Percentiles rank a stretch among this genome's conserved stretches.
Evolutionary conservation across 164 flowering plant species (phyloP).

Genomic region (Aristolochia contorta): DNA sequence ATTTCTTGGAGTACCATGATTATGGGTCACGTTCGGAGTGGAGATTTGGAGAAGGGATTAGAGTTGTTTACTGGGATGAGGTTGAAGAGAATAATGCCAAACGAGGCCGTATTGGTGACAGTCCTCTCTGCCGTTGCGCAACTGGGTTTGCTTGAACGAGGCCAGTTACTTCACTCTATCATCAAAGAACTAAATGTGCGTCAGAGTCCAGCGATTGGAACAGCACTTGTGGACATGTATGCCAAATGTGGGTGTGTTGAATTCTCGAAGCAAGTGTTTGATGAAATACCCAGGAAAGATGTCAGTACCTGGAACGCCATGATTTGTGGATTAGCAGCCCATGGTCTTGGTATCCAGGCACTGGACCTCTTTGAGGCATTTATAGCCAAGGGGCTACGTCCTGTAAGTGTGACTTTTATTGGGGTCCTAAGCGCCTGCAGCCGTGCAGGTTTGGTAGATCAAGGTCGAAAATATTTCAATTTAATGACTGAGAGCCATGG

Average conservation of each 20-base stretch:
- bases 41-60: conserved; percentile 29
- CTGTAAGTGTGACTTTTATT: conserved; percentile 34
- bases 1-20: conserved; percentile 45
- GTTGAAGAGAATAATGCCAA: conserved; percentile 19
- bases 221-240: conserved; percentile 63
- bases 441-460: conserved; percentile 34
- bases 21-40: conserved; percentile 35
- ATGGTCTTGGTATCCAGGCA: conserved; percentile 35
- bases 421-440: conserved; percentile 45
- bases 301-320: conserved; percentile 40
- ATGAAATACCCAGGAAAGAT: conserved; percentile 24
- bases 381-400: conserved; percentile 17
- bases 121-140: conserved; percentile 40
- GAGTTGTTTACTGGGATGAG: conserved; percentile 29
- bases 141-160: conserved; percentile 41
- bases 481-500: conserved; percentile 29
- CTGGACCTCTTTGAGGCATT: conserved; percentile 30
- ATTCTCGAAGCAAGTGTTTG: conserved; percentile 24
- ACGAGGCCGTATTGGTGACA: conserved; percentile 36
- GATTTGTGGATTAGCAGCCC: conserved; percentile 42
- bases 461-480: conserved; percentile 32
- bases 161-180: conserved; percentile 22
- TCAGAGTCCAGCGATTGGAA: conserved; percentile 21
- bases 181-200: conserved; percentile 21
- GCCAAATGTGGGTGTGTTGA: conserved; percentile 73